These are phyloP conservation scores for Candida dajiaensis DNA, from an alignment of 805 yeast species.

Conservation along the genomic window DNA sequence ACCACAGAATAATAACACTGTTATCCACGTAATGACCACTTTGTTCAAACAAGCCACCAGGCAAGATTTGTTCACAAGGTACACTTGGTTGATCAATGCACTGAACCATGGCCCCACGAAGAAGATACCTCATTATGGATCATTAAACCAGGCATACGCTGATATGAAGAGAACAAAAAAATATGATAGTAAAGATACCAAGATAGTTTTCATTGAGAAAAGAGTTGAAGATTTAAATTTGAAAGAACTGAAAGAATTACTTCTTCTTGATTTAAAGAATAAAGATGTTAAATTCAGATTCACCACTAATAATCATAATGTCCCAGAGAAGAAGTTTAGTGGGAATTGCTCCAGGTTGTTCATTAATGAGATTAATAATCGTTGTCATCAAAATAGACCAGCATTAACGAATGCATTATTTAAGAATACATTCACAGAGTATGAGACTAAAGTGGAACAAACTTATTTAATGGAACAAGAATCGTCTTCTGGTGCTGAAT, in stretches of 20 bases:
- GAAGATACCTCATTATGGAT: background rate
- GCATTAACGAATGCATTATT: background rate
- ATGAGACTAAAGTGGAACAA: background rate
- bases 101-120: background rate
- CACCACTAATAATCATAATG: constrained; percentile 8
- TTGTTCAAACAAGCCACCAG: background rate
- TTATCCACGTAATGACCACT: background rate
- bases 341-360: background rate
- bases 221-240: constrained; percentile 13
- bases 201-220: constrained; percentile 12
- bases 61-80: background rate
- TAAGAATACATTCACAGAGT: background rate
- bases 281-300: constrained; percentile 12
- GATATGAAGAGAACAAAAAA: background rate
- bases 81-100: background rate
- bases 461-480: background rate
- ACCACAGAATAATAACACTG: too few relatives aligned
- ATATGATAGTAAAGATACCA: background rate
- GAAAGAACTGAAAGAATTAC: constrained; percentile 11
- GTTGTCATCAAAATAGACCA: background rate
- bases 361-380: background rate
- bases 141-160: background rate
- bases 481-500: background rate
- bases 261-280: constrained; percentile 8
- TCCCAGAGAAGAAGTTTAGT: background rate